Percentiles rank a stretch among this genome's conserved stretches.
phyloP scores from a whole-genome alignment of 257 asterid species.

The Jasminum sambac region DNA sequence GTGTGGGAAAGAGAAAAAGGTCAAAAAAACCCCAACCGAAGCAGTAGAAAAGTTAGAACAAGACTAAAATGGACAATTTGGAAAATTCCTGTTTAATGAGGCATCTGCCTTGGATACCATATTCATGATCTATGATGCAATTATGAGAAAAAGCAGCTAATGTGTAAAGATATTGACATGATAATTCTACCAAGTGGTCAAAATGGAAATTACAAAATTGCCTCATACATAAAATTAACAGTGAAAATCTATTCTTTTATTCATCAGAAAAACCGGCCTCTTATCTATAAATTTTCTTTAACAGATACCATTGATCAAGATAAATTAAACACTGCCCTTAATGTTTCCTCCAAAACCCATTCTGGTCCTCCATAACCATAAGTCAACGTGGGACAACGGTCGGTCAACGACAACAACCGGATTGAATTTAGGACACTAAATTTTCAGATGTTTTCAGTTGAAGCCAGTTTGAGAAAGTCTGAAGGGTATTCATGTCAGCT shows the following conservation, averaged over 20 bases:
- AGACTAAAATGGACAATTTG: too few relatives aligned
- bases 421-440: conserved; percentile 2
- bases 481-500: conserved; percentile 90
- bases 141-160: background rate
- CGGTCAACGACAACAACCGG: background rate
- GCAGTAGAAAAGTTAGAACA: background rate
- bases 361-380: too few relatives aligned
- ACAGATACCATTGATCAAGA: background rate
- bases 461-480: conserved; percentile 64
- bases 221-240: conserved; percentile 3
- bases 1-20: background rate
- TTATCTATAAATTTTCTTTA: background rate
- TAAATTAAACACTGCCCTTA: background rate
- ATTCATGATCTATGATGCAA: background rate
- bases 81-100: background rate
- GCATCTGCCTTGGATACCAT: conserved; percentile 27
- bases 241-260: background rate
- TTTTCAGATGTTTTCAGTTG: conserved; percentile 24
- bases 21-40: background rate
- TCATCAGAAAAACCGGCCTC: conserved; percentile 3
- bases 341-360: background rate
- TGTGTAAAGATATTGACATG: conserved; percentile 20
- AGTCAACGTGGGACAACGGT: conserved; percentile 3
- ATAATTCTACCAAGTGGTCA: conserved; percentile 17
- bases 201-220: conserved; percentile 30